Evolutionary conservation across 1,284 basidiomycete genomes (phyloP), one percentile per base, ranked within the genome.

Genomic region (Sporisorium graminicola): DNA sequence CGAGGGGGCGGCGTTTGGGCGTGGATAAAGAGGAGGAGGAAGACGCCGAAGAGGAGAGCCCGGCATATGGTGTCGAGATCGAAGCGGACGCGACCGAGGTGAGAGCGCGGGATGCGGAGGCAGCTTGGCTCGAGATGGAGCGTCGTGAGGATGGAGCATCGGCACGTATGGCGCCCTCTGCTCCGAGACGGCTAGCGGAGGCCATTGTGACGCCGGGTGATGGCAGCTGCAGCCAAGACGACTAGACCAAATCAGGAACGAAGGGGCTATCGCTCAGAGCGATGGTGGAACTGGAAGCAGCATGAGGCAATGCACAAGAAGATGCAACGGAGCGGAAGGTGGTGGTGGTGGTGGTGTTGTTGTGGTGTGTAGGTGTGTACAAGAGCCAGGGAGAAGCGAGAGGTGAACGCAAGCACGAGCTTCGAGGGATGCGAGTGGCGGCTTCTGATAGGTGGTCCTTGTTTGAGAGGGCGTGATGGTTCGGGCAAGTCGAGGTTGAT

Each of bases 61-160:
- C 63, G 2, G 54, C 44, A 54, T 72, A 65, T 5, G 63, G 69
- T 2, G 63, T 52, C 26, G 69, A 66, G 20, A 61, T 37, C 6
- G 63, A 62, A 3, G 59, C 26, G 51, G 55, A 50, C 1, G 69
- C 69, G 6, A 20, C 24, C 0, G 58, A 50, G 9, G 63, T 33
- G 18, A 71, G 58, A 2, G 53, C 43, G 14, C 54, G 62, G 1
- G 68, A 71, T 1, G 69, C 69, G 14, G 69, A 72, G 24, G 63
- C 69, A 29, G 69, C 69, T 47, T 65, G 69, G 29, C 59, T 62
- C n/a, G 69, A 72, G 18, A 72, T 72, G 63, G 69, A 72, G 14
- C 69, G 55, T 33, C 69, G 49, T 2, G 61, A 65, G n/a, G 69
- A 14, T 12, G 54, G 49, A 27, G 42, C 18, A 18, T 50, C 52